Conservation (phyloP, 148 eudicot species). For the Rhododendron ferrugineum region DNA sequence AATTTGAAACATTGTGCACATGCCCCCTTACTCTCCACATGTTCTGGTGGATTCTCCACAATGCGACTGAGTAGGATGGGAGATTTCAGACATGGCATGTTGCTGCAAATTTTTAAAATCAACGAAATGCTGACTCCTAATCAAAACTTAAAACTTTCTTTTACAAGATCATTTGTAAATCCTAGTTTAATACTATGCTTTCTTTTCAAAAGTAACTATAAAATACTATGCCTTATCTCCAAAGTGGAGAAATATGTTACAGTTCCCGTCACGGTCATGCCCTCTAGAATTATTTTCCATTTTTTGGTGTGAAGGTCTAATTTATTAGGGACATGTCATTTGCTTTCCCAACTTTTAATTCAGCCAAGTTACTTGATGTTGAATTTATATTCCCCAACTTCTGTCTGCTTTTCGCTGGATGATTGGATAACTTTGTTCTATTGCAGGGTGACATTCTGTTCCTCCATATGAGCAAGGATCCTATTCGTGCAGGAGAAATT, state of each 20-base stretch:
- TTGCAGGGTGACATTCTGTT: conserved; percentile 64
- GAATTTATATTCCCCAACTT: background rate
- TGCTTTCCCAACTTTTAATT: background rate
- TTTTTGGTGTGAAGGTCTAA: background rate
- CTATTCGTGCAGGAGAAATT: conserved; percentile 69
- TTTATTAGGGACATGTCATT: background rate
- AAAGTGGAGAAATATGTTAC: background rate
- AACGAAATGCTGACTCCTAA: background rate
- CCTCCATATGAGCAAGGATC: conserved; percentile 14
- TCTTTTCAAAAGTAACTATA: background rate
- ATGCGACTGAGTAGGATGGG: background rate
- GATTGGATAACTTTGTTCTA: background rate
- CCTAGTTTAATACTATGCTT: too few relatives aligned
- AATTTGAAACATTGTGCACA: too few relatives aligned
- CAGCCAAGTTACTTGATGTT: background rate
- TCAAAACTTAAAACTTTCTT: background rate
- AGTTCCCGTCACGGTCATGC: background rate
- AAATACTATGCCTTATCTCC: background rate
- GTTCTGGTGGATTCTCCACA: background rate
- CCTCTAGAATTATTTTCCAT: background rate
- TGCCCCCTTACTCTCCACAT: background rate
- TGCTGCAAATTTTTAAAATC: background rate
- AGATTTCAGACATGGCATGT: background rate
- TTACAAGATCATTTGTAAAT: too few relatives aligned
- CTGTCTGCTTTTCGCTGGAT: background rate